phyloP scores from a whole-genome alignment of 192 early-diverging fungal genomes.

The Spizellomyces punctatus region DNA sequence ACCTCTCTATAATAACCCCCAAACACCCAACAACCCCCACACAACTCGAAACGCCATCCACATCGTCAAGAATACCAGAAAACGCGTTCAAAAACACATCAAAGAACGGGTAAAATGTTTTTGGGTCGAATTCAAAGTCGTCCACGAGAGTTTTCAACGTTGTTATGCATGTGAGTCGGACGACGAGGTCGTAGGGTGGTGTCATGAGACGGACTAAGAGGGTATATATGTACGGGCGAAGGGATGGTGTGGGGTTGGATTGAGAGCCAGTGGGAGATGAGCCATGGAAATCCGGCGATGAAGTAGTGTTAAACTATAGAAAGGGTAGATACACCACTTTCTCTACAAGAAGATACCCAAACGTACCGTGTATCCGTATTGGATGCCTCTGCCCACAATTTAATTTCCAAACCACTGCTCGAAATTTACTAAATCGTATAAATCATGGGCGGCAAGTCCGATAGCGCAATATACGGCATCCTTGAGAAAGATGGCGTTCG shows the following conservation, averaged over 20 bases:
- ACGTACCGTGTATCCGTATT: conserved; percentile 54
- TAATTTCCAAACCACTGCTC: conserved; percentile 67
- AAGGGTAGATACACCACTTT: background rate
- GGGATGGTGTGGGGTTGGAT: conserved; percentile 69
- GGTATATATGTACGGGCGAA: conserved; percentile 69
- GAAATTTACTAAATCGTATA: conserved; percentile 83
- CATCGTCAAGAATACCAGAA: conserved; percentile 61
- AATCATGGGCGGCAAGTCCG: conserved; percentile 77
- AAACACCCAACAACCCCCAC: conserved; percentile 77
- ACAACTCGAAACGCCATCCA: conserved; percentile 73
- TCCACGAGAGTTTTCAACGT: conserved; percentile 71
- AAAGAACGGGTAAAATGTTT: conserved; percentile 68
- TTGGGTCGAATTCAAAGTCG: conserved; percentile 86
- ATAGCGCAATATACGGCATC: conserved; percentile 80
- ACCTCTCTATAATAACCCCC: conserved; percentile 73
- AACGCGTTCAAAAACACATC: conserved; percentile 60
- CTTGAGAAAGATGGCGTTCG: conserved; percentile 61
- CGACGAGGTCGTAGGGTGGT: conserved; percentile 76
- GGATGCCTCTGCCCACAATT: conserved; percentile 55
- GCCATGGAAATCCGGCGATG: conserved; percentile 74
- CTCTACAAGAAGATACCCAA: background rate
- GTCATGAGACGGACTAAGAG: conserved; percentile 69
- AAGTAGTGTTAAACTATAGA: conserved; percentile 26
- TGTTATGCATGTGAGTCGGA: conserved; percentile 75
- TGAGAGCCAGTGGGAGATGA: conserved; percentile 83